Percentiles rank a stretch among this genome's conserved stretches.
These are phyloP conservation scores for Boletus subcaerulescens DNA, from an alignment of 768 basidiomycete genomes.

Conservation along the genomic window DNA sequence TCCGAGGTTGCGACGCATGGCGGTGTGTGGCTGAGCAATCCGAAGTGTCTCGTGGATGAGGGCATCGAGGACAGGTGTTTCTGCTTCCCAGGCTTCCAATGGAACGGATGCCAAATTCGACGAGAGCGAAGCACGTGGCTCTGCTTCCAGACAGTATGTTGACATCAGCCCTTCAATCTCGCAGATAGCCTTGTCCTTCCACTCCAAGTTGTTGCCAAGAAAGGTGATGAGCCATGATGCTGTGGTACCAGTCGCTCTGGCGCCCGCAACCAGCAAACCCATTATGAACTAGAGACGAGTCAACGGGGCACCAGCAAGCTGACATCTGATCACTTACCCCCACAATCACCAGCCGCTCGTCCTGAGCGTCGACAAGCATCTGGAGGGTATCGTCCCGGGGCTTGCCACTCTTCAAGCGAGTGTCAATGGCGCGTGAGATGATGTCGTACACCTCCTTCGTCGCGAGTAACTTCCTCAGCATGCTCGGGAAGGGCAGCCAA, in stretches of 20 bases:
- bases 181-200: constrained; percentile 55
- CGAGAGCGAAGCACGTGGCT: constrained; percentile 33
- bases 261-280: constrained; percentile 78
- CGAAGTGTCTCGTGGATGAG: constrained; percentile 76
- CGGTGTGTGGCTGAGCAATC: constrained; percentile 74
- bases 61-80: constrained; percentile 68
- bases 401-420: constrained; percentile 55
- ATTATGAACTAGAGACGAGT: constrained; percentile 63
- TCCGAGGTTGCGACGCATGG: constrained; percentile 78
- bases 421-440: constrained; percentile 51
- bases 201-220: constrained; percentile 63
- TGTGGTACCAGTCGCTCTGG: constrained; percentile 76
- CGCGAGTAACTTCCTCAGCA: constrained; percentile 66
- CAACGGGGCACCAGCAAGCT: constrained; percentile 18
- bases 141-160: constrained; percentile 33
- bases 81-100: constrained; percentile 65
- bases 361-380: constrained; percentile 67
- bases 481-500: constrained; percentile 73
- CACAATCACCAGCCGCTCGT: constrained; percentile 65
- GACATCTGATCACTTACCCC: constrained; percentile 46
- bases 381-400: constrained; percentile 67
- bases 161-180: constrained; percentile 60
- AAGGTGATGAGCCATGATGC: constrained; percentile 77
- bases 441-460: constrained; percentile 79
- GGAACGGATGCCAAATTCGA: constrained; percentile 57